Conservation (phyloP, 768 basidiomycete genomes). For the Thelephora ganbajun region DNA sequence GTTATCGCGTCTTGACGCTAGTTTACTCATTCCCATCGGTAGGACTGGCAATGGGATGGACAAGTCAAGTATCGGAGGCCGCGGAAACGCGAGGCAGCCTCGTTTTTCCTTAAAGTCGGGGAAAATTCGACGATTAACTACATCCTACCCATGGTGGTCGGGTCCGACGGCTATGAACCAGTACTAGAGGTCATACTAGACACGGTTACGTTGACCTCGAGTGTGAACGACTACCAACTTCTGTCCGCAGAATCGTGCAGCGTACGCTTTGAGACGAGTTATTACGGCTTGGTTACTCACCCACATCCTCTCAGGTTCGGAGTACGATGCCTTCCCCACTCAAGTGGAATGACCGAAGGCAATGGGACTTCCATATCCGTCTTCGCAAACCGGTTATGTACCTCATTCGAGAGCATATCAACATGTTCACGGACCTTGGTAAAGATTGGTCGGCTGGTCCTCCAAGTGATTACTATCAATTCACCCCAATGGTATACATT, state of each 20-base stretch:
- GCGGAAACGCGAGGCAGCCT: conserved; percentile 49
- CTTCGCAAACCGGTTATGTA: conserved; percentile 62
- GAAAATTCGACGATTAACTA: conserved; percentile 81
- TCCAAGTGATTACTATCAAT: conserved; percentile 65
- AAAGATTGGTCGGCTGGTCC: conserved; percentile 86
- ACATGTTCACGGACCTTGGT: conserved; percentile 85
- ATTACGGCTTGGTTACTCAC: conserved; percentile 4
- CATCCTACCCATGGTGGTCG: conserved; percentile 68
- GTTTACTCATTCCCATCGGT: background rate
- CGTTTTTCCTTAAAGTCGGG: conserved; percentile 60
- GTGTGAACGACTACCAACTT: conserved; percentile 77
- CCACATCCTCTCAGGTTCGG: conserved; percentile 31
- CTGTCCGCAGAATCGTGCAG: conserved; percentile 66
- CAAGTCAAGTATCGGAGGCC: conserved; percentile 31
- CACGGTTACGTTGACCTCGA: conserved; percentile 62
- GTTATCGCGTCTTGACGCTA: background rate
- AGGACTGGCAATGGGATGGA: conserved; percentile 95
- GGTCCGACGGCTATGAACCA: conserved; percentile 62
- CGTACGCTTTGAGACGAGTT: conserved; percentile 22
- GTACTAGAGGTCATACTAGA: conserved; percentile 74
- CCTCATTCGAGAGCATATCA: conserved; percentile 85
- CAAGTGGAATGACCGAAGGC: conserved; percentile 66
- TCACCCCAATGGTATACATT: conserved; percentile 70
- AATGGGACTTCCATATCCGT: conserved; percentile 66
- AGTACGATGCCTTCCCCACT: conserved; percentile 71